Evolutionary conservation across 495 filamentous ascomycete genomes (phyloP).

Genomic region (Penicillium paxilli): DNA sequence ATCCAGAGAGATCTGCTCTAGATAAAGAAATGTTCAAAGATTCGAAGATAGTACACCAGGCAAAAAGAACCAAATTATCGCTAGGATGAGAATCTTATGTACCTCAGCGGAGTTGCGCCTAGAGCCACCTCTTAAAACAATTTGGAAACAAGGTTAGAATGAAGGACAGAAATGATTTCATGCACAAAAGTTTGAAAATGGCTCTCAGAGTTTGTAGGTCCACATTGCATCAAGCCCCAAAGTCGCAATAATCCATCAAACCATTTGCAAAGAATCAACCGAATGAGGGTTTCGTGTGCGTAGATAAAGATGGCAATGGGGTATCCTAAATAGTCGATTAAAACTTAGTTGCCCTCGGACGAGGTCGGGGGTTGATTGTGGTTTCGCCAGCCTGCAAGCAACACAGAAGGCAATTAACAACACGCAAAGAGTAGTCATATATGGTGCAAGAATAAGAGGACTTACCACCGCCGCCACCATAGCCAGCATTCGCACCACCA

Average conservation of each 20-base stretch:
- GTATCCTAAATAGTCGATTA: constrained; percentile 7
- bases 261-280: constrained; percentile 11
- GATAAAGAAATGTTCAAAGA: background rate
- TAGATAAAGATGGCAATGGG: constrained; percentile 12
- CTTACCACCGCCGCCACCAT: constrained; percentile 39
- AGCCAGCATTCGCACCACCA: constrained; percentile 33
- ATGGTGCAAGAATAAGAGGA: background rate
- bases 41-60: constrained; percentile 1
- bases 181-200: constrained; percentile 6
- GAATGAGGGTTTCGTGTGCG: constrained; percentile 8
- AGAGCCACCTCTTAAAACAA: constrained; percentile 1
- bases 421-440: background rate
- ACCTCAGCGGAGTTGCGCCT: background rate
- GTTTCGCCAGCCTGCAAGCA: constrained; percentile 31
- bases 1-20: background rate
- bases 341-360: constrained; percentile 22
- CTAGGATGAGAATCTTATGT: background rate
- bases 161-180: background rate
- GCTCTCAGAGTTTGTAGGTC: constrained; percentile 1
- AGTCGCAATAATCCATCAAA: constrained; percentile 14
- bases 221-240: constrained; percentile 13
- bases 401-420: background rate
- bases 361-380: constrained; percentile 25
- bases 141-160: background rate
- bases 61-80: constrained; percentile 11